These are phyloP conservation scores for Stentor roeselii DNA, from an alignment of 73 alveolate species.

Conservation along the genomic window DNA sequence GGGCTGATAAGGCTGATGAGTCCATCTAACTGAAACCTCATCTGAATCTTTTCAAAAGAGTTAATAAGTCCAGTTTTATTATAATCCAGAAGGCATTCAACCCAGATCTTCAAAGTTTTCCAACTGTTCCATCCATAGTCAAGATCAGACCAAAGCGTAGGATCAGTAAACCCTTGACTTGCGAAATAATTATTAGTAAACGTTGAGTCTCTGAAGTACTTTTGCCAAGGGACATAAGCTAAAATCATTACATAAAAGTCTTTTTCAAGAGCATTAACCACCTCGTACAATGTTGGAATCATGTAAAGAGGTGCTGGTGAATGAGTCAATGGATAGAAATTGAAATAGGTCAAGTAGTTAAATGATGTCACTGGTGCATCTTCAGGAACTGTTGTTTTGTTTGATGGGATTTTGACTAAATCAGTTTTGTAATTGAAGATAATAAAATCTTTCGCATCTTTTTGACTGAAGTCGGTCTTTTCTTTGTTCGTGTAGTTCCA, in stretches of 20 bases:
- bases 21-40: background rate
- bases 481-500: background rate
- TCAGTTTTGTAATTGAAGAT: background rate
- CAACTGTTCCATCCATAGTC: background rate
- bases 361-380: background rate
- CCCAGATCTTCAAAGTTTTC: background rate
- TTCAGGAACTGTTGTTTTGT: background rate
- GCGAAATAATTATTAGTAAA: background rate
- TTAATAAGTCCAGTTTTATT: background rate
- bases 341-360: background rate
- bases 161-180: constrained; percentile 1
- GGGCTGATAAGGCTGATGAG: background rate
- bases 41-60: background rate
- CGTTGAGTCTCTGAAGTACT: background rate
- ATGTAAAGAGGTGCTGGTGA: constrained; percentile 1
- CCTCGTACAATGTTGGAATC: background rate
- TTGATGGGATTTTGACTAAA: background rate
- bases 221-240: background rate
- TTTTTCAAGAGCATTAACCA: background rate
- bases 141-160: background rate
- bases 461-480: background rate
- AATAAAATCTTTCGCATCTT: background rate
- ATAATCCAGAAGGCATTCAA: background rate
- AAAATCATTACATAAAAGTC: constrained; percentile 12
- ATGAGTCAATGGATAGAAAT: constrained; percentile 10